Evolutionary conservation across 2,329 filamentous ascomycete genomes (phyloP).

Genomic region (Tolypocladium tundrense): DNA sequence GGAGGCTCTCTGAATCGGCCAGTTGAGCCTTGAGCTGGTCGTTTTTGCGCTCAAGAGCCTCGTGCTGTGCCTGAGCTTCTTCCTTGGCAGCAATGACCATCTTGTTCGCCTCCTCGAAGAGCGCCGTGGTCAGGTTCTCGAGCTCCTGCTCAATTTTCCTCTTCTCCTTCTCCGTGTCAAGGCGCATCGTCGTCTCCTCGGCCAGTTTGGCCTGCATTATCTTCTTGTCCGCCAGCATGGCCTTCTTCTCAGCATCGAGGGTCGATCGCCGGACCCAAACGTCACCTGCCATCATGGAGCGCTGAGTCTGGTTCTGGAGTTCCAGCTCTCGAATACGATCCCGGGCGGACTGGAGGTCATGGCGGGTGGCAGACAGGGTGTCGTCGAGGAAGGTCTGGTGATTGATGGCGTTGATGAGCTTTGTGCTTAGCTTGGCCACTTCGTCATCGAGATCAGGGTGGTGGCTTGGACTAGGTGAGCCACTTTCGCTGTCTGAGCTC

Average conservation of each 20-base stretch:
- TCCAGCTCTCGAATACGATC: slow-evolving; percentile 62
- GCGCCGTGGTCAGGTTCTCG: slow-evolving; percentile 76
- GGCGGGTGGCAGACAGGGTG: slow-evolving; percentile 67
- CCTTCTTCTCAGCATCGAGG: slow-evolving; percentile 61
- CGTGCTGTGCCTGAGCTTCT: slow-evolving; percentile 76
- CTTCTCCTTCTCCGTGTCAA: slow-evolving; percentile 65
- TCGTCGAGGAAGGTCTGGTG: slow-evolving; percentile 90
- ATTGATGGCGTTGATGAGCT: slow-evolving; percentile 95
- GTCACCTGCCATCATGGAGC: slow-evolving; percentile 62
- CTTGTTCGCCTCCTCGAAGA: slow-evolving; percentile 98
- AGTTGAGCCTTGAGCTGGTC: slow-evolving; percentile 81
- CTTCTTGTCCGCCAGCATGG: slow-evolving; percentile 49
- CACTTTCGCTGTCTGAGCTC: slow-evolving; percentile 30
- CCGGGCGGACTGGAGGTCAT: slow-evolving; percentile 68
- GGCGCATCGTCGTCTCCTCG: slow-evolving; percentile 56
- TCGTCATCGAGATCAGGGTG: slow-evolving; percentile 56
- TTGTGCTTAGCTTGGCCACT: slow-evolving; percentile 83
- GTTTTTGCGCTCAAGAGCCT: slow-evolving; percentile 71
- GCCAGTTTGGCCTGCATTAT: slow-evolving; percentile 46
- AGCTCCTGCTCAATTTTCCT: slow-evolving; percentile 86
- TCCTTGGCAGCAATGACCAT: slow-evolving; percentile 89
- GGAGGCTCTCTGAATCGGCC: slow-evolving; percentile 72
- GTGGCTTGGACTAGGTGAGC: slow-evolving; percentile 23
- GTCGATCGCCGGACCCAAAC: slow-evolving; percentile 65
- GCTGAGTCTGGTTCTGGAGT: slow-evolving; percentile 51